Base-by-base conservation (phyloP, 1,139 yeast genomes). In the Candida tropicalis region DNA sequence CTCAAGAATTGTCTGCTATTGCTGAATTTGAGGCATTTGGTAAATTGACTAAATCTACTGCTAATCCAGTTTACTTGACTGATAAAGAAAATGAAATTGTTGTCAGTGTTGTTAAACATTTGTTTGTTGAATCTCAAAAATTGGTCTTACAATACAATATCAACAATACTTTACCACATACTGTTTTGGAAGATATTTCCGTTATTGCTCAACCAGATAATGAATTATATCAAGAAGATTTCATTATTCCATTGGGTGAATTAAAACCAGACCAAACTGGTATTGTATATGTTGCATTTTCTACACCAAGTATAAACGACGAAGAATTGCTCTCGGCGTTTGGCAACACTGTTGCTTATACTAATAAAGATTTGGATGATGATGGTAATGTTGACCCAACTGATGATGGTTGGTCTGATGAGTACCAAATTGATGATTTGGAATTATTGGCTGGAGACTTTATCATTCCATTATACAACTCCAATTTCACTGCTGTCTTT, bases 11-110 rank as follows among this genome's bases (percentile, higher is more conserved):
- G 54, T 63, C 80, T 8, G 73, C 80, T 13, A 79, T 88, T 51
- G 85, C 87, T 25, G 93, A 88, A 62, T 77, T 88, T 59, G 72
- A 77, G 20, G 67, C 68, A 1, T 90, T 82, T 58, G 99, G 99
- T 48, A 66, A 77, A 41, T 73, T 91, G 52, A 72, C 90, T 53
- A 89, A 87, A 66, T 80, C 93, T 8, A 84, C 96, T 2, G 36
- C 57, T 8, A 64, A 70, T 39, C 77, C 81, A 42, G 71, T 81
- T 44, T 81, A 85, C 54, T 79, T 93, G 58, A 91, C 99, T 26
- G 99, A 93, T 62, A 78, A 81, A 50, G 99, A 91, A 62, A 90
- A 95, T 51, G 99, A 93, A 66, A 90, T 90, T 62, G 93, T 89
- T 41, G 96, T 95, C 42, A 77, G 78, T 43, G 93, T 87, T 27